Base-by-base conservation (phyloP, 2,329 filamentous ascomycete species). In the Aspergillus proliferans region DNA sequence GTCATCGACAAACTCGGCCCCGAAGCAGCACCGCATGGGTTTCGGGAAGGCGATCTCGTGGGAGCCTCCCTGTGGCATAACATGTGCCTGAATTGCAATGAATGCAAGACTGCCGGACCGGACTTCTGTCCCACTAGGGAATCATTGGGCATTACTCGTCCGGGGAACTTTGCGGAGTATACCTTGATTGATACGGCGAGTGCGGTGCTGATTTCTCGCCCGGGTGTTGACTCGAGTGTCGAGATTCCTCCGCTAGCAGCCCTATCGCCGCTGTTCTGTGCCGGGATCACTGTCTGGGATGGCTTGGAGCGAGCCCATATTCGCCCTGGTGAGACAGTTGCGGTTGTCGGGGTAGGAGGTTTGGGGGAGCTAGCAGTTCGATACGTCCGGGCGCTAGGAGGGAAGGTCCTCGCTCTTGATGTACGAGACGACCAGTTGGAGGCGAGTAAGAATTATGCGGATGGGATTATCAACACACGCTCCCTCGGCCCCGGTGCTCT, bases 141-240 rank as follows among this genome's bases (percentile, higher is more conserved):
- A 33, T 59, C 75, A 18, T 68, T 71, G 42, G 75, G 75, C 4
- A 73, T 77, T 39, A 64, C 58, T 0, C 55, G 51, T 0, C 70
- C 74, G 52, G 76, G 76, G 1, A 76, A 67, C 54, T 78, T 78
- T 49, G 66, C 69, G 18, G 73, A 77, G 58, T 77, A 77, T 55
- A 69, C 69, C 1, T 58, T 73, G 1, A 70, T 74, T 6, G 73
- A 76, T 52, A 72, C 69, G 57, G 70, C 70, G 54, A 75, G 73
- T 57, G 70, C 70, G 0, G 63, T 73, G 5, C 61, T 68, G 40
- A 60, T 76, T 22, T 15, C 39, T 24, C 39, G 39, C 2, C 71
- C 73, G 18, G 58, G 69, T 33, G 64, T 71, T 40, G 59, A 71
- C 42, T 7, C 12, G 6, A 62, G 62, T 41, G 62, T 53, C 14